Evolutionary conservation across 352 stramenopile genomes (phyloP).

Genomic region (Globisporangium camurandrum): DNA sequence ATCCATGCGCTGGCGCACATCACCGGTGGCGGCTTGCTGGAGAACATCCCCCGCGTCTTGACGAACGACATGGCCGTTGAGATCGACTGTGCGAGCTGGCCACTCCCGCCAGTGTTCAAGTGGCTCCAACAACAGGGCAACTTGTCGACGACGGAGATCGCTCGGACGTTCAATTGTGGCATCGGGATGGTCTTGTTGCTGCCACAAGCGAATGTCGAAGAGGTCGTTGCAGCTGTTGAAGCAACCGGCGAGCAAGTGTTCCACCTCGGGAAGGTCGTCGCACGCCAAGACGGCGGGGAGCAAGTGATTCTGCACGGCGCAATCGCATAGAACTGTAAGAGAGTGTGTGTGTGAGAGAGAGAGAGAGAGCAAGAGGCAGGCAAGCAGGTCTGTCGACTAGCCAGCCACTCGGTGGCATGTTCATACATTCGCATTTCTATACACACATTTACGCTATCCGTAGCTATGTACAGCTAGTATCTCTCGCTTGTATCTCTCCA

Average conservation of each 20-base stretch:
- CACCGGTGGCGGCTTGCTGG: slow-evolving; percentile 95
- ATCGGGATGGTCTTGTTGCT: slow-evolving; percentile 98
- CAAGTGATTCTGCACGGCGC: slow-evolving; percentile 81
- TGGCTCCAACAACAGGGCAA: slow-evolving; percentile 93
- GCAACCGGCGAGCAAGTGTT: slow-evolving; percentile 87
- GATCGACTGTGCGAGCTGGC: slow-evolving; percentile 88
- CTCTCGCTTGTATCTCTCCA: too few species aligned
- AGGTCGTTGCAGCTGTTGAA: slow-evolving; percentile 80
- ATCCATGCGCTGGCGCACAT: slow-evolving; percentile 96
- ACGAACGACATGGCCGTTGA: slow-evolving; percentile 88
- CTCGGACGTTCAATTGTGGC: slow-evolving; percentile 98
- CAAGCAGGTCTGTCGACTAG: too few species aligned
- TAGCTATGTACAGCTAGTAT: too few species aligned
- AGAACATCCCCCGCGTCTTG: slow-evolving; percentile 97
- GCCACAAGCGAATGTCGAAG: slow-evolving; percentile 80
- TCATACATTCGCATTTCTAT: too few species aligned
- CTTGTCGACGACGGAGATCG: slow-evolving; percentile 93
- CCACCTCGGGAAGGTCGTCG: slow-evolving; percentile 82
- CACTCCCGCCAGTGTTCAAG: slow-evolving; percentile 94
- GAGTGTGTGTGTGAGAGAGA: background rate
- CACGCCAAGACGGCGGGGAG: slow-evolving; percentile 40
- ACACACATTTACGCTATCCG: too few species aligned
- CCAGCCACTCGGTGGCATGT: too few species aligned
- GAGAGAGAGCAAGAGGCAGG: too few species aligned
- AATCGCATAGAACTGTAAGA: slow-evolving; percentile 39